Base-by-base conservation (phyloP, 352 stramenopile genomes). In the Albugo laibachii region DNA sequence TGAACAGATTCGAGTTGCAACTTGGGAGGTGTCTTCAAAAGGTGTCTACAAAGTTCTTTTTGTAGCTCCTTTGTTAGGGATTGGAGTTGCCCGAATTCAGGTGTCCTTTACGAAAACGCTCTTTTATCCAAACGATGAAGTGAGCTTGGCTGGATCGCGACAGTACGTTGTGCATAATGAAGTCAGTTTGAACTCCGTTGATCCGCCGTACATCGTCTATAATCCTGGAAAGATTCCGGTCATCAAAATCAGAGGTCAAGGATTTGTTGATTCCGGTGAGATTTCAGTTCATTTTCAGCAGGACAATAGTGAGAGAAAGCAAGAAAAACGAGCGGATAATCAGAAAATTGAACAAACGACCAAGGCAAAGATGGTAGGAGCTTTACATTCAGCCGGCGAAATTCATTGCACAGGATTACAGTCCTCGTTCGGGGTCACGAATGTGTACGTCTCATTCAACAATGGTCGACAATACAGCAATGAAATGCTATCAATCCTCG, bases 41-140 rank as follows among this genome's bases (percentile, higher is more conserved):
- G 72, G 72, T 0, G 59, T 69, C 0, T 82, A 74, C 42, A 67
- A 82, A 41, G 54, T 84, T 15, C 63, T 76, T 31, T 79, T 84
- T 31, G 62, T 74, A 20, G 69, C 66, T 0, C 57, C 59, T 0
- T 62, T 72, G 34, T 57, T 84, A 56, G 63, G 61, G 3, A 81
- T 78, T 43, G 72, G 72, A 24, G 45, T 52, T 0, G 63, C 59
- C 0, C 59, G 15, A 2, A 62, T 84, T 11, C 69, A 80, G 5
- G 13, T 84, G n/a, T 63, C 66, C 16, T 48, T 84, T 16, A 84
- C 79, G 34, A 49, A 56, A 0, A 42, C 49, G 18, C 65, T 80
- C 10, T 82, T 63, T 37, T 80, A 76, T 36, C 55, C 55, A 10
- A 62, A 58, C 47, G 58, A 59, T 4, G 57, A 63, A 19, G 71